Base-by-base conservation (phyloP, 306 rosid genomes). In the Rosa lucieae region DNA sequence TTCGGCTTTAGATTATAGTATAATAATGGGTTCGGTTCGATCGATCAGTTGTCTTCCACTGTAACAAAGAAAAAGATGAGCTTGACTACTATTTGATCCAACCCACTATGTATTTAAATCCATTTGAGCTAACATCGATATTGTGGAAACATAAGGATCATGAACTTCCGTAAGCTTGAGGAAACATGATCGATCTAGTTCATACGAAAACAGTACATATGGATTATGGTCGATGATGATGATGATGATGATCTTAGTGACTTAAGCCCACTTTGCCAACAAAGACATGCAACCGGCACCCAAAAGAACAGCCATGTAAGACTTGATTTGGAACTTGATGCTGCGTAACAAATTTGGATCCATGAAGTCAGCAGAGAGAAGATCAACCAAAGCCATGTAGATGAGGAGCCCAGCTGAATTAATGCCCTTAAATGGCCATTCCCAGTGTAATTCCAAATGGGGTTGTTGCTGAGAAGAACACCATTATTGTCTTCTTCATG, bases 321-420 rank as follows among this genome's bases (percentile, higher is more conserved):
- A 85, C 66, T 90, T 90, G 44, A 92, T 70, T 71, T 92, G 96
- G 18, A 92, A 93, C 14, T 84, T 90, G 47, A 88, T 74, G 82
- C 88, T 87, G n/a, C 80, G 81, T 70, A 89, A 93, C 83, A 89
- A 40, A 68, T 82, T 89, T 4, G 85, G 86, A 23, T 90, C 85
- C 95, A 92, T 87, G 72, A 92, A 92, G 62, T 90, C 97, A 1
- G 97, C 87, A 18, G 96, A 69, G 9, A 92, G 92, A 21, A 92
- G 90, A n/a, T 90, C 92, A 71, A 92, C 96, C 74, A 92, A 62
- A 67, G 93, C 93, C 93, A 90, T 92, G 83, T 92, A 92, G 77
- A 92, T 88, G 43, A 92, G 48, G 72, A 92, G 90, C 5, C 95
- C 93, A 42, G 93, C 93, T 0, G 97, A 92, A 2, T 78, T 8